Percentiles rank a stretch among this genome's conserved stretches.
Evolutionary conservation across 805 yeast genomes (phyloP).

Genomic region (Wickerhamiella alocasiicola): DNA sequence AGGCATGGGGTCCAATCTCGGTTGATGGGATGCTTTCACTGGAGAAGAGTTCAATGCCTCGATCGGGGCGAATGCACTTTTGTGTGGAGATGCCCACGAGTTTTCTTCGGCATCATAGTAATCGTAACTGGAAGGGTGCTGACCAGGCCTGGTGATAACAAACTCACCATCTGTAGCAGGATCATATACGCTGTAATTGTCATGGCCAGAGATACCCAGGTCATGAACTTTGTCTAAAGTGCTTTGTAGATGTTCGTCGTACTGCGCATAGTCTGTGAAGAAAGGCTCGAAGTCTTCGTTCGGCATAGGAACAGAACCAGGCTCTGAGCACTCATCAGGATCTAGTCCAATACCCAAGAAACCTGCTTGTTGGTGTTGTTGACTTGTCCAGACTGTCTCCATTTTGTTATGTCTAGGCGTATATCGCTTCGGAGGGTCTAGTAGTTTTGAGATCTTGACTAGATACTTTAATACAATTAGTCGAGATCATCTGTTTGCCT

Average conservation of each 20-base stretch:
- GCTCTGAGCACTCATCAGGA: conserved; percentile 11
- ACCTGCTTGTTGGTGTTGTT: neutral
- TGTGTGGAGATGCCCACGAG: conserved; percentile 6
- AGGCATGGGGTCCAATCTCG: neutral
- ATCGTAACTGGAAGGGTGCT: neutral
- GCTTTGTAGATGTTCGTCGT: conserved; percentile 43
- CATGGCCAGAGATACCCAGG: conserved; percentile 42
- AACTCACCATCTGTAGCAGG: conserved; percentile 2
- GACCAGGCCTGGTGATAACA: conserved; percentile 4
- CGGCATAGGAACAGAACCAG: conserved; percentile 34
- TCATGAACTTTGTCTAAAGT: conserved; percentile 46
- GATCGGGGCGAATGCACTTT: conserved; percentile 4
- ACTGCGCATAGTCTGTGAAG: conserved; percentile 32
- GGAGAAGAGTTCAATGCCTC: conserved; percentile 1
- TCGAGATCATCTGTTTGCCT: neutral
- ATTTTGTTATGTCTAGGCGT: neutral
- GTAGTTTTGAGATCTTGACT: too few species aligned
- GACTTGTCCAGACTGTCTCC: neutral
- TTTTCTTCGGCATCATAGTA: conserved; percentile 4
- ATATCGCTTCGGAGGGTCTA: too few species aligned
- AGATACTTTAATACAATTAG: conserved; percentile 2
- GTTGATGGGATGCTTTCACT: neutral
- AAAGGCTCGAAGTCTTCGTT: conserved; percentile 41
- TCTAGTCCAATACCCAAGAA: conserved; percentile 9
- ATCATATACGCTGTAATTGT: neutral